Evolutionary conservation across 257 asterid genomes (phyloP).

Genomic region (Linderniella brevidens): DNA sequence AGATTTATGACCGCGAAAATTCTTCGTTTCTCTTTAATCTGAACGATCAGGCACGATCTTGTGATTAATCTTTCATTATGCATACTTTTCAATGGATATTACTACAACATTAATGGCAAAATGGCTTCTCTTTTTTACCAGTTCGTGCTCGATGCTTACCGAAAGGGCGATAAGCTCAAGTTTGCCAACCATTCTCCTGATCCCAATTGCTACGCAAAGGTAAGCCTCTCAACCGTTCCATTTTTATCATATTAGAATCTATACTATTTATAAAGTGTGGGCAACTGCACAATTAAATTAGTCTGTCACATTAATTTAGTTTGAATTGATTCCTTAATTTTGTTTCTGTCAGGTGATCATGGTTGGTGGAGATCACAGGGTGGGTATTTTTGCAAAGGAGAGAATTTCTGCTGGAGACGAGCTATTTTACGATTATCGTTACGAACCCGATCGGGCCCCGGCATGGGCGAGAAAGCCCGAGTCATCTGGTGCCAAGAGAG

Average conservation of each 20-base stretch:
- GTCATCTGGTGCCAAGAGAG: constrained; percentile 17
- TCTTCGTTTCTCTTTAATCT: constrained; percentile 84
- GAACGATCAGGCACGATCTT: constrained; percentile 58
- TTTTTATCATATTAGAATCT: background rate
- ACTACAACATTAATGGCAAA: background rate
- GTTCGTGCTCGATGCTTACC: constrained; percentile 87
- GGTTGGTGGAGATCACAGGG: constrained; percentile 93
- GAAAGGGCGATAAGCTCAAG: constrained; percentile 86
- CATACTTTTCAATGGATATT: background rate
- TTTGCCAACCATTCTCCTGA: constrained; percentile 88
- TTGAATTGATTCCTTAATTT: background rate
- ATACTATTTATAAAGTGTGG: background rate
- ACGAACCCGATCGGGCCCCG: constrained; percentile 70
- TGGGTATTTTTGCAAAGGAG: constrained; percentile 83
- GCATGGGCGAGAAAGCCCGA: constrained; percentile 90
- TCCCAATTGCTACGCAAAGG: constrained; percentile 93
- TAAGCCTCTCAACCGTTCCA: constrained; percentile 12
- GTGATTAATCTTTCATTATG: background rate
- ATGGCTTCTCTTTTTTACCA: constrained; percentile 23
- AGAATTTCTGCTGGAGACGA: constrained; percentile 73
- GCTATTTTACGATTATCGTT: constrained; percentile 74
- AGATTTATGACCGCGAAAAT: constrained; percentile 89
- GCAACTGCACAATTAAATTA: no score
- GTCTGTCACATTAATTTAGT: no score
- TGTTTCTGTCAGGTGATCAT: constrained; percentile 64